Evolutionary conservation across 2,329 filamentous ascomycete species (phyloP), one percentile per base, ranked within the genome.

Genomic region (Beauveria brongniartii): DNA sequence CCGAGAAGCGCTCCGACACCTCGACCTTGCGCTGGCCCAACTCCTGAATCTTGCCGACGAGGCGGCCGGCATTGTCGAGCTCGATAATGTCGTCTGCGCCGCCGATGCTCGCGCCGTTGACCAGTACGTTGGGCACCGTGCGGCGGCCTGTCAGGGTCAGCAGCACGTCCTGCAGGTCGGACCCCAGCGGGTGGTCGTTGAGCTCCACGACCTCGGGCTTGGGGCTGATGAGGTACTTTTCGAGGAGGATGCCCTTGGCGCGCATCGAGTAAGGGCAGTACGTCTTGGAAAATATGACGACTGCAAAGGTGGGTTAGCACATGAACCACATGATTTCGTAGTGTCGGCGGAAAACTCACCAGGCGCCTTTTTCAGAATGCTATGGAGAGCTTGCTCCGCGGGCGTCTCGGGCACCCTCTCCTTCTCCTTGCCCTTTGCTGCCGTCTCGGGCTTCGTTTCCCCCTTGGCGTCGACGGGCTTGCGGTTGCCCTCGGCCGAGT

Each of bases 211-310:
- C 89, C 69, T 87, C 89, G 0, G 94, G 94, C 12, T 84, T 76
- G 0, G 94, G 94, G 1, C 85, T 82, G 70, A 99, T 95, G 59
- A 79, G 80, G 78, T 97, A 97, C 67, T 89, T 87, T 24, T 92
- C 85, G 47, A 96, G 84, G 46, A 99, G 83, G 61, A 97, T 83
- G 48, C 81, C 80, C 76, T 99, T 99, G 51, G 94, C 94, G 67
- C 85, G 86, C 71, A 86, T 88, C 56, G 92, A 97, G 76, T 84
- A 88, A 1, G 89, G 91, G 74, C 94, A 99, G 76, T 93, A 96
- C 1, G 89, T 85, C 75, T 99, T 97, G 65, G 92, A 96, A 78
- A 97, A 97, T 68, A 99, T 91, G 72, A 97, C 90, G 63, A 97
- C 91, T 94, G 65, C 30, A 14, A 22, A 22, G 59, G 55, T 16